phyloP scores from a whole-genome alignment of 1,284 basidiomycete genomes.

The Malassezia equina region DNA sequence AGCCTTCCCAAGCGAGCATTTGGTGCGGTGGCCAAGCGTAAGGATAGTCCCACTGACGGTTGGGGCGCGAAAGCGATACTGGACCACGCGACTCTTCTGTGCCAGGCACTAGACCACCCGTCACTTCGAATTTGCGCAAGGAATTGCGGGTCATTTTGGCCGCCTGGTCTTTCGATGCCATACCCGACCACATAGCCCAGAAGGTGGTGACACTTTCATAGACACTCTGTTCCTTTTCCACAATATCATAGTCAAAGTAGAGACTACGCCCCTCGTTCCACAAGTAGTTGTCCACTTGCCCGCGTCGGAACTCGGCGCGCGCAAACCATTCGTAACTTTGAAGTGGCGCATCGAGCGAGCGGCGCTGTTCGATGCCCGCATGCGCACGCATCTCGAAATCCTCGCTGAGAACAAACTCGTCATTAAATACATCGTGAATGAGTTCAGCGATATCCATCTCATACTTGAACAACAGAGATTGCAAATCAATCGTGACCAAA shows the following conservation, averaged over 20 bases:
- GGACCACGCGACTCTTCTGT: constrained; percentile 92
- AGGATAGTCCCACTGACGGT: constrained; percentile 77
- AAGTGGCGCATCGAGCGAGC: constrained; percentile 54
- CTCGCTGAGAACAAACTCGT: constrained; percentile 77
- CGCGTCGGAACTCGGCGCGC: constrained; percentile 44
- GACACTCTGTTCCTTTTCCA: constrained; percentile 73
- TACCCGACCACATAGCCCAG: constrained; percentile 95
- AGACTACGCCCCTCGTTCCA: constrained; percentile 89
- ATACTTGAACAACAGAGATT: constrained; percentile 66
- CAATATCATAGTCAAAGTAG: constrained; percentile 94
- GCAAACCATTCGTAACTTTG: constrained; percentile 42
- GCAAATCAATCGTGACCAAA: constrained; percentile 88
- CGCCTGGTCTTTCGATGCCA: constrained; percentile 85
- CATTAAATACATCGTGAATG: constrained; percentile 86
- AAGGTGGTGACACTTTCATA: constrained; percentile 92
- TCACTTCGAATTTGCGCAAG: constrained; percentile 85
- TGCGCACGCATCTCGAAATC: constrained; percentile 56
- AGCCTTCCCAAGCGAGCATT: constrained; percentile 81
- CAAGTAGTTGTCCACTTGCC: constrained; percentile 84
- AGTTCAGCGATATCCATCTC: constrained; percentile 52
- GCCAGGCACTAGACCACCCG: constrained; percentile 89
- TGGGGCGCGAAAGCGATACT: constrained; percentile 89
- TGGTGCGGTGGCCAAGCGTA: constrained; percentile 65
- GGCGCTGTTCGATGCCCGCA: constrained; percentile 6
- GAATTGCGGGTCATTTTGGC: constrained; percentile 78